Conservation (phyloP, 2,329 filamentous ascomycete genomes). For the Pseudogymnoascus sp. region DNA sequence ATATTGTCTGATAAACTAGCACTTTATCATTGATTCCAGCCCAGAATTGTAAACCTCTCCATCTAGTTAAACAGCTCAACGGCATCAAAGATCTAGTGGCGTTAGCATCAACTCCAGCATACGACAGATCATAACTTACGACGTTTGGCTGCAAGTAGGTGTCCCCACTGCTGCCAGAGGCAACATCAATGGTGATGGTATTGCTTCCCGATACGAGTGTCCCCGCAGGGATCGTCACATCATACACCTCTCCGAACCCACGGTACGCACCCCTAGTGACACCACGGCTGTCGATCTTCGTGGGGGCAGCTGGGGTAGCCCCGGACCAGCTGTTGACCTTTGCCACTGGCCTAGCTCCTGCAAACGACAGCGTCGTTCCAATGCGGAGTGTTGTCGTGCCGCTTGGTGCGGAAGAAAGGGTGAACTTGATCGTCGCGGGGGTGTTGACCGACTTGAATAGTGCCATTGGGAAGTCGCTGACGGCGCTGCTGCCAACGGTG, state of each 20-base stretch:
- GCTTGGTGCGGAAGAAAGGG: conserved; percentile 42
- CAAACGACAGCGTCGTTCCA: conserved; percentile 57
- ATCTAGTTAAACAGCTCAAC: conserved; percentile 4
- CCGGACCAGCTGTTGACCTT: conserved; percentile 49
- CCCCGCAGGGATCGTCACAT: conserved; percentile 51
- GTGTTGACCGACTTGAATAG: conserved; percentile 54
- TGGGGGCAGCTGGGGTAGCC: conserved; percentile 44
- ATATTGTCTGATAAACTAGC: neutral
- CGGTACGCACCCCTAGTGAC: conserved; percentile 60
- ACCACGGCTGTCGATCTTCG: conserved; percentile 57
- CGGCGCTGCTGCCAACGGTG: conserved; percentile 48
- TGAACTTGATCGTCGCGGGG: conserved; percentile 54
- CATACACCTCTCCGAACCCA: conserved; percentile 57
- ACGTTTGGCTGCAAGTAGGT: conserved; percentile 52
- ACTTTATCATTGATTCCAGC: neutral
- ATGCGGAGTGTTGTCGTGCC: conserved; percentile 53
- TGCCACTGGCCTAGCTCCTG: conserved; percentile 49
- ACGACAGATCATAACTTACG: conserved; percentile 26
- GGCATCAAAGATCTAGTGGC: neutral
- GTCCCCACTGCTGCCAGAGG: conserved; percentile 51
- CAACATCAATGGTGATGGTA: conserved; percentile 53
- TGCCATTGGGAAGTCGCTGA: conserved; percentile 57
- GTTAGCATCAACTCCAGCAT: neutral
- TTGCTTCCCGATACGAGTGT: conserved; percentile 53
- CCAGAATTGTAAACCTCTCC: neutral